Base-by-base conservation (phyloP, 2,329 filamentous ascomycete species). In the Periconia digitata region DNA sequence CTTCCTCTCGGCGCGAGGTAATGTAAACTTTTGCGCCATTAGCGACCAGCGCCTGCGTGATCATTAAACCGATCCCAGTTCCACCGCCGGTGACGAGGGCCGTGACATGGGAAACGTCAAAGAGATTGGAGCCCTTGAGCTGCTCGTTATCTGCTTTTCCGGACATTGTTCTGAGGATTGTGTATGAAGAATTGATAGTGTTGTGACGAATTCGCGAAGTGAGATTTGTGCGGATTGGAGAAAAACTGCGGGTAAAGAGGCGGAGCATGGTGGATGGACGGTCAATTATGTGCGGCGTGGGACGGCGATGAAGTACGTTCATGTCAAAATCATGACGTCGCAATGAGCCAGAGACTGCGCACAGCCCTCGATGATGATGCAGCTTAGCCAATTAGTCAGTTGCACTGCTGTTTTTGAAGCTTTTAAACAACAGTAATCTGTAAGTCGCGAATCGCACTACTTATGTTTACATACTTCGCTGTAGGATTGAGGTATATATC, bases 31-130 rank as follows among this genome's bases (percentile, higher is more conserved):
- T 86, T 8, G 77, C 78, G 39, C 84, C 83, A 68, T 85, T 85
- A 50, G 76, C 67, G 23, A 85, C 77, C 69, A 85, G 85, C 46
- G 82, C 84, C 45, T 82, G 75, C 21, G 82, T 80, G 54, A 87
- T 86, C 84, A 86, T 86, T 44, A 81, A 76, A 18, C 84, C 73
- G 46, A 77, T 72, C n/a, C 74, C 73, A 1, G 72, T 76, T 18
- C 68, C 73, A 21, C 74, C 74, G n/a, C 75, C 74, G 8, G 74
- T 76, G 8, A 76, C 74, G 15, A 76, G 53, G 12, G 74, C 74
- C 5, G 73, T 76, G 48, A 77, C 59, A 46, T 75, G 71, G 1
- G 71, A 74, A 32, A 76, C 74, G 54, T 76, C 73, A 55, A 77
- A 77, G 45, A 77, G 70, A 53, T 69, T 70, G 7, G 65, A 68